Evolutionary conservation across 495 filamentous ascomycete species (phyloP).

Genomic region (Lasiosphaeria miniovina): DNA sequence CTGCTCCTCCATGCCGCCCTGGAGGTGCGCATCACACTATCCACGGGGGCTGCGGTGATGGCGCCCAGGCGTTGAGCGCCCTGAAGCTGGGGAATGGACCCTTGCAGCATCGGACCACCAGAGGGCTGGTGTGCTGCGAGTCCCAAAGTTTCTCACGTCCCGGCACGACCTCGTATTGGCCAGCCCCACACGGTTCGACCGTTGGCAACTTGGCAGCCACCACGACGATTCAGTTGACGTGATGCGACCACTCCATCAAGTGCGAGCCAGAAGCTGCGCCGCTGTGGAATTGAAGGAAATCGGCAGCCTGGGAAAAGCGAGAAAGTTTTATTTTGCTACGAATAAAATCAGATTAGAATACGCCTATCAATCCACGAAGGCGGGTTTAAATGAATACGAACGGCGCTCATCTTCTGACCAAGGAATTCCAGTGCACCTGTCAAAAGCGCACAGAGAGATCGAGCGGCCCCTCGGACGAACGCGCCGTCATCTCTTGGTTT

Average conservation of each 20-base stretch:
- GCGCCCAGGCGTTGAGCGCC: not conserved
- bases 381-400: too few species aligned
- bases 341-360: too few species aligned
- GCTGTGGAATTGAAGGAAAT: not conserved
- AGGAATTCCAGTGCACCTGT: too few species aligned
- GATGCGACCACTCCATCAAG: not conserved
- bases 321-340: too few species aligned
- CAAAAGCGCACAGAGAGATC: too few species aligned
- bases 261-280: not conserved
- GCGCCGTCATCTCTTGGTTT: too few species aligned
- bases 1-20: not conserved
- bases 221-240: not conserved
- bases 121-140: not conserved
- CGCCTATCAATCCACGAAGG: too few species aligned
- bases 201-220: not conserved
- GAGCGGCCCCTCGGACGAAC: too few species aligned
- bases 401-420: too few species aligned
- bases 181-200: not conserved
- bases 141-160: not conserved
- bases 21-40: not conserved
- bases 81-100: not conserved
- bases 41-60: not conserved
- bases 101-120: not conserved
- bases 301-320: too few species aligned
- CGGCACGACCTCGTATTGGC: not conserved